Conservation (phyloP, 768 basidiomycete species). For the Lactifluus pinguis region DNA sequence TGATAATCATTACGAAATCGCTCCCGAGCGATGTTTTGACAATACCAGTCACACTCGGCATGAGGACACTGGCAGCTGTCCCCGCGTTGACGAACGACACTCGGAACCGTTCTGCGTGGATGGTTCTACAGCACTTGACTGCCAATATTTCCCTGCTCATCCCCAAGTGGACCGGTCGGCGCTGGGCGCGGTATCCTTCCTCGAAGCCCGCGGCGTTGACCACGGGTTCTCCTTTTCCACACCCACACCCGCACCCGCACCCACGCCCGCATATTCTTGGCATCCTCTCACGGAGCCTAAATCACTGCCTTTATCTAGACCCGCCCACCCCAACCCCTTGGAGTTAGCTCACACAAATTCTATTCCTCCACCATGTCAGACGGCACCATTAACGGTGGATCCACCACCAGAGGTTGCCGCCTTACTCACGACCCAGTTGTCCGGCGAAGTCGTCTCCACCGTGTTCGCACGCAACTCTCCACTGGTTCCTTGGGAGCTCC, state of each 20-base stretch:
- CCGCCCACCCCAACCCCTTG: not conserved
- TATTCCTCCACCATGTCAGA: not conserved
- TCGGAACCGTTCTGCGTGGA: not conserved
- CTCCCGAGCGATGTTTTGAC: not conserved
- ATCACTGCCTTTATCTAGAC: not conserved
- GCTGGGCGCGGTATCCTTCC: not conserved
- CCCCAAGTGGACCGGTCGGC: not conserved
- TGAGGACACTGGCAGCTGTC: not conserved
- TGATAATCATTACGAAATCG: not conserved
- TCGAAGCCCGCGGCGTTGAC: not conserved
- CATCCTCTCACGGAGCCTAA: not conserved
- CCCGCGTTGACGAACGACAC: not conserved
- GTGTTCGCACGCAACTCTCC: slow-evolving; percentile 14
- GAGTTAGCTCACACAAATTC: not conserved
- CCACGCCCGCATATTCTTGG: not conserved
- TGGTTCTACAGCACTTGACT: not conserved
- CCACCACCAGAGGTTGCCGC: slow-evolving; percentile 13
- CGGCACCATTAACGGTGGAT: not conserved
- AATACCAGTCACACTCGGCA: not conserved
- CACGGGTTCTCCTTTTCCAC: not conserved
- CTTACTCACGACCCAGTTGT: not conserved
- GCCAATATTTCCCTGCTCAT: not conserved
- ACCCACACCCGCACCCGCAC: too few relatives aligned
- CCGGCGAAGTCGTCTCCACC: not conserved
- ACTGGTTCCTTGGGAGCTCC: slow-evolving; percentile 17